Evolutionary conservation across 352 stramenopile species (phyloP).

Genomic region (Phytophthora citrophthora): DNA sequence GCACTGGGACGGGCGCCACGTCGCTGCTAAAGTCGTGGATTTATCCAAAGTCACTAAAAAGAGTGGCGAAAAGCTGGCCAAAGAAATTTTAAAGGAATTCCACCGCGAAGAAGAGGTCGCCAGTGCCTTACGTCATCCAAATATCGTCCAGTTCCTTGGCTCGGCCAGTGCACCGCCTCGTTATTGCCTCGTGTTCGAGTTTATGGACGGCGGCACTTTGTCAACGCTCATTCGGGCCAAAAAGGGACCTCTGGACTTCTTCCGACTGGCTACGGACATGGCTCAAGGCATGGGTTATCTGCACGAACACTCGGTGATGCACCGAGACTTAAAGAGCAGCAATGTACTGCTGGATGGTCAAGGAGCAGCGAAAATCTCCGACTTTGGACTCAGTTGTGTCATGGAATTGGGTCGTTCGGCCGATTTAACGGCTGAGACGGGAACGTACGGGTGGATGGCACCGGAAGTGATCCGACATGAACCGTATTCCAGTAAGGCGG

Average conservation of each 20-base stretch:
- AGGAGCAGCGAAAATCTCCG: conserved; percentile 70
- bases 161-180: conserved; percentile 50
- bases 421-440: conserved; percentile 72
- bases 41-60: conserved; percentile 18
- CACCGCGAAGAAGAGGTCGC: conserved; percentile 62
- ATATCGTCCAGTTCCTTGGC: conserved; percentile 68
- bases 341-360: conserved; percentile 82
- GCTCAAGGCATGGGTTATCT: conserved; percentile 88
- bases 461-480: conserved; percentile 89
- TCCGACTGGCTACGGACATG: conserved; percentile 62
- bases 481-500: conserved; percentile 91
- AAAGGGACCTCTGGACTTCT: conserved; percentile 56
- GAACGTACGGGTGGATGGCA: conserved; percentile 92
- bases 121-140: conserved; percentile 59
- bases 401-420: conserved; percentile 53
- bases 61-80: conserved; percentile 42
- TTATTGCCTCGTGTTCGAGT: conserved; percentile 76
- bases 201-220: conserved; percentile 67
- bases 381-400: conserved; percentile 75
- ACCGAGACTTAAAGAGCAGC: conserved; percentile 93
- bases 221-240: conserved; percentile 47
- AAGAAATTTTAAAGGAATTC: conserved; percentile 64
- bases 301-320: conserved; percentile 88
- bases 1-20: conserved; percentile 52
- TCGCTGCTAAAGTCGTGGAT: conserved; percentile 67